Evolutionary conservation across 768 basidiomycete genomes (phyloP), one percentile per base, ranked within the genome.

Genomic region (Russula emetica): DNA sequence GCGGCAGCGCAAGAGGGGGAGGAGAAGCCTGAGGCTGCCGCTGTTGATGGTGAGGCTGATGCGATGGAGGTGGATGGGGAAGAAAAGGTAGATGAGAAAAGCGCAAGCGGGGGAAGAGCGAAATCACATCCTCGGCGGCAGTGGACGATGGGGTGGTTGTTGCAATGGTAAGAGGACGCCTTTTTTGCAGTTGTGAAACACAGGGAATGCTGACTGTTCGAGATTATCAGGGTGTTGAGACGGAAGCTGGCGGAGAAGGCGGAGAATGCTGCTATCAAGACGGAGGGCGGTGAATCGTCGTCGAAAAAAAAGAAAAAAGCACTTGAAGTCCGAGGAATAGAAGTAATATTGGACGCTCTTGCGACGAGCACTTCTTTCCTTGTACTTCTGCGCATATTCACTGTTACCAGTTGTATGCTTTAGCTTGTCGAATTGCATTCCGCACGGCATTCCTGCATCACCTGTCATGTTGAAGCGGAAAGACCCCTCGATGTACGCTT

Each of bases 201-300:
- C 62, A 34, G 50, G 26, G 28, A 24, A 47, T 47, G 60, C 67
- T 62, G 10, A 58, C 22, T 22, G 7, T 28, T 10, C 13, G 60
- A 55, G 61, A 60, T 47, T 55, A 84, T 70, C 75, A 74, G 67
- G 67, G 70, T 70, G 83, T 79, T 55, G 91, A 94, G 78, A 90
- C 90, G 32, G 88, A 91, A 74, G 75, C 86, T 86, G 77, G 88
- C 87, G 2, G 78, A 79, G 68, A 91, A 90, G 73, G 91, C 87
- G 18, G 87, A 87, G 72, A 92, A 92, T 74, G 83, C 83, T 44
- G n/a, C n/a, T n/a, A 80, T 81, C n/a, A n/a, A n/a, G n/a, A n/a
- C n/a, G n/a, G n/a, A n/a, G n/a, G n/a, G n/a, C n/a, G n/a, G n/a
- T n/a, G n/a, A n/a, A n/a, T n/a, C n/a, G n/a, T n/a, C n/a, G 26